These are phyloP conservation scores for Pleurotus salmoneostramineus DNA, from an alignment of 768 basidiomycete genomes.

Conservation along the genomic window DNA sequence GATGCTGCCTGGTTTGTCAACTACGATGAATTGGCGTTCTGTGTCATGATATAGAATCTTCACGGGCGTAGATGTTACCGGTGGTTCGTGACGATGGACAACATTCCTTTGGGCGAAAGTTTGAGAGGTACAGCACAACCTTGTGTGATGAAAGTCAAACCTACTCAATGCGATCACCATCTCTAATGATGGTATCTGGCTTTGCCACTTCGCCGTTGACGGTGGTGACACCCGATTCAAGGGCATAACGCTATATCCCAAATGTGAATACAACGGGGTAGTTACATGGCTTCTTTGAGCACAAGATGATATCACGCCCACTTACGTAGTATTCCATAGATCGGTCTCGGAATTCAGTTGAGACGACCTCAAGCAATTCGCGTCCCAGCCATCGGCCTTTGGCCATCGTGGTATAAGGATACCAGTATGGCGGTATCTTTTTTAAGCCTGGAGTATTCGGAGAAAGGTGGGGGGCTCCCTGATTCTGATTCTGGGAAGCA, in stretches of 20 bases:
- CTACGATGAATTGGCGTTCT: slow-evolving; percentile 81
- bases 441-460: slow-evolving; percentile 47
- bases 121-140: slow-evolving; percentile 2
- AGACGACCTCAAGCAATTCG: slow-evolving; percentile 87
- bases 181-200: slow-evolving; percentile 72
- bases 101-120: slow-evolving; percentile 58
- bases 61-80: slow-evolving; percentile 82
- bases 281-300: not conserved
- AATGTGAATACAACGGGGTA: slow-evolving; percentile 1
- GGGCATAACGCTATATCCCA: slow-evolving; percentile 40
- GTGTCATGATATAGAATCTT: slow-evolving; percentile 75
- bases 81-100: slow-evolving; percentile 96
- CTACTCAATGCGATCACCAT: slow-evolving; percentile 90
- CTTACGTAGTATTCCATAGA: slow-evolving; percentile 95
- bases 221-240: slow-evolving; percentile 94
- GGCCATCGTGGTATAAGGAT: slow-evolving; percentile 89
- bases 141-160: slow-evolving; percentile 22
- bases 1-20: slow-evolving; percentile 96
- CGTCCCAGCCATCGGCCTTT: slow-evolving; percentile 88
- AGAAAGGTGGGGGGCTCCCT: slow-evolving; percentile 9
- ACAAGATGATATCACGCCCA: slow-evolving; percentile 14
- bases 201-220: slow-evolving; percentile 87
- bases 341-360: slow-evolving; percentile 91
- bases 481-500: slow-evolving; percentile 8
- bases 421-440: slow-evolving; percentile 88